phyloP scores from a whole-genome alignment of 1,139 yeast genomes.

The Geotrichum aggregatum region DNA sequence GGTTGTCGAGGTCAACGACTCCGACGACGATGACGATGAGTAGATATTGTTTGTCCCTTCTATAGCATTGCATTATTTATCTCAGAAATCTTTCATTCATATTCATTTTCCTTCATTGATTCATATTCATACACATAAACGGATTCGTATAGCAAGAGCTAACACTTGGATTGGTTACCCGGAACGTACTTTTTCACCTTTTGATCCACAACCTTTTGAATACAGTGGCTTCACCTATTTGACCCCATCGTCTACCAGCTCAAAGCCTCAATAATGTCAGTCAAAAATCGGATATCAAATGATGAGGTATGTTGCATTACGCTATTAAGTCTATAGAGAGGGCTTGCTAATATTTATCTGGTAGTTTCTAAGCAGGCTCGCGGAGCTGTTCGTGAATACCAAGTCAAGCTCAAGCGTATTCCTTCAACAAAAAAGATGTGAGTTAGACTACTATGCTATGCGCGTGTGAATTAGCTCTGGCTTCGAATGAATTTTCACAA shows the following conservation, averaged over 20 bases:
- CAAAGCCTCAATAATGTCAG: slow-evolving; percentile 9
- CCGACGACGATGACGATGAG: slow-evolving; percentile 37
- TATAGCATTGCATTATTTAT: slow-evolving; percentile 15
- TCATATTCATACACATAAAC: too few species aligned
- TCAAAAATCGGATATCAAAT: slow-evolving; percentile 23
- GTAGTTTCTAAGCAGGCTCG: slow-evolving; percentile 34
- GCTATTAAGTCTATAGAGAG: neutral
- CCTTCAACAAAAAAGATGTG: slow-evolving; percentile 35
- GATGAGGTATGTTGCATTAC: slow-evolving; percentile 26
- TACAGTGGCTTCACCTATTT: too few species aligned
- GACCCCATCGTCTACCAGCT: too few species aligned
- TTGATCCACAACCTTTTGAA: neutral
- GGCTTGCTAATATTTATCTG: neutral
- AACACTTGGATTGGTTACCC: neutral
- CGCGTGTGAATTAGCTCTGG: too few species aligned
- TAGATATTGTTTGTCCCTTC: neutral
- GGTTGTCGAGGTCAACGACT: slow-evolving; percentile 46
- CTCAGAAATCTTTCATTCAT: neutral
- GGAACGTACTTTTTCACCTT: neutral
- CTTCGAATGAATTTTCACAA: too few species aligned
- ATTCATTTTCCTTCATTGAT: too few species aligned
- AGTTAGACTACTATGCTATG: slow-evolving; percentile 23
- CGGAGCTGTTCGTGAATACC: slow-evolving; percentile 31
- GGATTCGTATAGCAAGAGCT: too few species aligned
- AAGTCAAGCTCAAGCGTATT: slow-evolving; percentile 43